A percentile compares a stretch with the other conserved stretches of the same genome.
These are phyloP conservation scores for Zygotorulaspora chibaensis DNA, from an alignment of 805 yeast species.

Conservation along the genomic window DNA sequence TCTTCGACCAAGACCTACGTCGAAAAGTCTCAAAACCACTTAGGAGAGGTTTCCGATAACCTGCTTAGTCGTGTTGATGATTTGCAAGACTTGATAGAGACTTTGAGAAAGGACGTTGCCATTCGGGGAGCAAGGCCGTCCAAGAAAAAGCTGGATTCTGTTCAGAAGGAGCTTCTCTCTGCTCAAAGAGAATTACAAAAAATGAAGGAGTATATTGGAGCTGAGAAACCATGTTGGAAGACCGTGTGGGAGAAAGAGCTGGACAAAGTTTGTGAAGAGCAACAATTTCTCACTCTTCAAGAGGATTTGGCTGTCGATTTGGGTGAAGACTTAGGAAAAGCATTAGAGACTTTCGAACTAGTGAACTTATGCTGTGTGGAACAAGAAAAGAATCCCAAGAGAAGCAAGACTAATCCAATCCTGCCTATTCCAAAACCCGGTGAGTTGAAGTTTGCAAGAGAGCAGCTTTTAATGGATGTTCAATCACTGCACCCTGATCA, in stretches of 20 bases:
- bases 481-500: conserved; percentile 78
- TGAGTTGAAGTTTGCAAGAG: conserved; percentile 55
- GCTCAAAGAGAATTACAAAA: conserved; percentile 51
- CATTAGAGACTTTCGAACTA: conserved; percentile 73
- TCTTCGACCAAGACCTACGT: conserved; percentile 51
- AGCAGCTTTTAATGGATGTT: conserved; percentile 78
- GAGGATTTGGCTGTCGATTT: conserved; percentile 79
- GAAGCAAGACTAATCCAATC: conserved; percentile 31
- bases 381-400: conserved; percentile 58
- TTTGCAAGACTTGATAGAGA: conserved; percentile 86
- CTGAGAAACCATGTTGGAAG: conserved; percentile 83
- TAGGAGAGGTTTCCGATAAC: conserved; percentile 72
- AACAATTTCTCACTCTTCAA: conserved; percentile 84
- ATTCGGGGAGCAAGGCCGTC: conserved; percentile 82
- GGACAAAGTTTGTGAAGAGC: conserved; percentile 88
- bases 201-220: conserved; percentile 56
- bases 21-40: conserved; percentile 65
- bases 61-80: conserved; percentile 82
- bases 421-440: conserved; percentile 60
- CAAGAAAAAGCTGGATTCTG: conserved; percentile 62
- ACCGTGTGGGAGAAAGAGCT: conserved; percentile 88
- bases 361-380: conserved; percentile 80
- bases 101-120: conserved; percentile 84
- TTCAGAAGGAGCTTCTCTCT: conserved; percentile 56
- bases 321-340: conserved; percentile 73